Percentiles rank a stretch among this genome's conserved stretches.
Conservation (phyloP, 805 yeast species). For the Cyberlindnera nakhonratchasimensis region DNA sequence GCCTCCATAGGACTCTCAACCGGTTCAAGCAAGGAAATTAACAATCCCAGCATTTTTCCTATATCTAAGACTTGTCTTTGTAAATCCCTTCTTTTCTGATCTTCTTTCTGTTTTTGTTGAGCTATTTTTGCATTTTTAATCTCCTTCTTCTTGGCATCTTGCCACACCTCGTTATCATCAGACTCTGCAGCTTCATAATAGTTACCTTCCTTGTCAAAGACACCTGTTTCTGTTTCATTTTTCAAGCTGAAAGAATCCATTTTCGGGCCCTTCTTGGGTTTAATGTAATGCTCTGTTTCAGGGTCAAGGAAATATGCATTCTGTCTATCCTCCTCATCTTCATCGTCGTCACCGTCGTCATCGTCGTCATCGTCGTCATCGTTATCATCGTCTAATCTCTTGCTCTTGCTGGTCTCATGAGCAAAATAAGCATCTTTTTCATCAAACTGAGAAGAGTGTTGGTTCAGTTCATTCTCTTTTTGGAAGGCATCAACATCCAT, state of each 20-base stretch:
- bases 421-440: neutral
- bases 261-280: constrained; percentile 32
- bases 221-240: constrained; percentile 56
- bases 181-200: constrained; percentile 39
- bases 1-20: constrained; percentile 61
- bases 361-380: neutral
- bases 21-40: constrained; percentile 49
- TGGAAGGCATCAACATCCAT: constrained; percentile 27
- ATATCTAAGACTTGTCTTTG: constrained; percentile 5
- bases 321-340: constrained; percentile 16
- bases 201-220: constrained; percentile 59
- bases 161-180: constrained; percentile 38
- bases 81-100: constrained; percentile 4
- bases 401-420: neutral
- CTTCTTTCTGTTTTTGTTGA: constrained; percentile 21
- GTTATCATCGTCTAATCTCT: no score
- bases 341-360: constrained; percentile 22
- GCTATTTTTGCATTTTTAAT: constrained; percentile 36
- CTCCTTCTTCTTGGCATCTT: constrained; percentile 34
- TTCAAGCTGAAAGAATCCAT: constrained; percentile 62
- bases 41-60: constrained; percentile 25
- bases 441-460: no score
- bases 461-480: constrained; percentile 12
- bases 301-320: constrained; percentile 21
- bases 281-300: constrained; percentile 18